Base-by-base conservation (phyloP, 768 basidiomycete species). In the Gelatoporia subvermispora region DNA sequence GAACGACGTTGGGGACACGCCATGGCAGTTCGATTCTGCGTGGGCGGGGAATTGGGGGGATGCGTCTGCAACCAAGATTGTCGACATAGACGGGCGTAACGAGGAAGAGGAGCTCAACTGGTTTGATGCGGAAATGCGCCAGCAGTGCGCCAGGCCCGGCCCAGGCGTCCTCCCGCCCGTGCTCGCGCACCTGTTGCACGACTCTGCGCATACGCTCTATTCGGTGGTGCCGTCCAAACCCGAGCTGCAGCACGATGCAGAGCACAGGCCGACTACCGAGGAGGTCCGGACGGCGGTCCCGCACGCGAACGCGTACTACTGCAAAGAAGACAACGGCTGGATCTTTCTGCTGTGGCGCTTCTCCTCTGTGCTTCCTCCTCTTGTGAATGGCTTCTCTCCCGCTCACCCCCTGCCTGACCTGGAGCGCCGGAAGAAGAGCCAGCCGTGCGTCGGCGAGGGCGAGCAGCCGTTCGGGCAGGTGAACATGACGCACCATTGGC, bases 221-320 rank as follows among this genome's bases (percentile, higher is more conserved):
- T 80, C 76, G 8, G 80, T 89, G 25, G 72, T 67, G 21, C 61
- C 58, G 43, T 43, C 60, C 1, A 70, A 73, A 35, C 69, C 68
- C 31, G 22, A 59, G 7, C 5, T 31, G 5, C 28, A 31, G 7
- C 5, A 13, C 13, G 13, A 31, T 13, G 28, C 28, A 31, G 28
- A 31, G 28, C 13, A 13, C 8, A 61, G 70, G 9, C 84, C 84
- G 1, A 72, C 80, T n/a, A 70, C 74, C 49, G 78, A 81, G 31
- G 85, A 89, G 56, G 70, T 84, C 5, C 76, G 74, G n/a, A 77
- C 74, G 15, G 75, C 88, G 24, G 73, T 88, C 24, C 89, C 90
- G 11, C 88, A 93, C 61, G 83, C 89, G 4, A 79, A 87, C 55
- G 88, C 86, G 13, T 88, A 88, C 62, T 93, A 86, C 60, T 92